Conservation (phyloP, 108 stramenopile genomes). For the Aurantiochytrium sp. region DNA sequence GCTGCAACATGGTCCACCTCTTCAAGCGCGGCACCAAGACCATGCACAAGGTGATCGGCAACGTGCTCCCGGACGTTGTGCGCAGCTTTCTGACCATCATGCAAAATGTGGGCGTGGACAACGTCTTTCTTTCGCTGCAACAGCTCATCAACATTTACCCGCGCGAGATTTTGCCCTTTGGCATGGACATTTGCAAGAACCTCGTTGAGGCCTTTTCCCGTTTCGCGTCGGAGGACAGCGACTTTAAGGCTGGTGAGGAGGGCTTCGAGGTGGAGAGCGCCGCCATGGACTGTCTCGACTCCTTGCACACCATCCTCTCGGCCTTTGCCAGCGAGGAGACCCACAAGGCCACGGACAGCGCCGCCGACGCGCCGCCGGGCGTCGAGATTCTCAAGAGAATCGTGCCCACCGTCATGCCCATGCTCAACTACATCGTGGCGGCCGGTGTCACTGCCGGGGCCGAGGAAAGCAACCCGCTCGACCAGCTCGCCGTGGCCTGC, state of each 20-base stretch:
- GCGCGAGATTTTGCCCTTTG: neutral
- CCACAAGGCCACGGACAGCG: neutral
- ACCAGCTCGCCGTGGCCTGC: neutral
- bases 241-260: neutral
- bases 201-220: neutral
- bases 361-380: neutral
- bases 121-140: neutral
- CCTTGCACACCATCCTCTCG: neutral
- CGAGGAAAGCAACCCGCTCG: neutral
- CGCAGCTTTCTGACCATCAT: neutral
- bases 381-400: neutral
- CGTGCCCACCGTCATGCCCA: neutral
- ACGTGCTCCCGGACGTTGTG: neutral
- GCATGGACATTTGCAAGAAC: neutral
- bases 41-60: conserved; percentile 1
- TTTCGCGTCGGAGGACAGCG: neutral
- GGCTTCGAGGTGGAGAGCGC: neutral
- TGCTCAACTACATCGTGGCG: neutral
- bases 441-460: neutral
- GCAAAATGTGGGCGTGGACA: neutral
- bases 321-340: conserved; percentile 12
- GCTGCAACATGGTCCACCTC: neutral
- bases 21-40: neutral
- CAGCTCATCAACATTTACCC: conserved; percentile 6
- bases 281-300: neutral